Conservation (phyloP, 2,329 filamentous ascomycete species). For the Hymenoscyphus salicellus region DNA sequence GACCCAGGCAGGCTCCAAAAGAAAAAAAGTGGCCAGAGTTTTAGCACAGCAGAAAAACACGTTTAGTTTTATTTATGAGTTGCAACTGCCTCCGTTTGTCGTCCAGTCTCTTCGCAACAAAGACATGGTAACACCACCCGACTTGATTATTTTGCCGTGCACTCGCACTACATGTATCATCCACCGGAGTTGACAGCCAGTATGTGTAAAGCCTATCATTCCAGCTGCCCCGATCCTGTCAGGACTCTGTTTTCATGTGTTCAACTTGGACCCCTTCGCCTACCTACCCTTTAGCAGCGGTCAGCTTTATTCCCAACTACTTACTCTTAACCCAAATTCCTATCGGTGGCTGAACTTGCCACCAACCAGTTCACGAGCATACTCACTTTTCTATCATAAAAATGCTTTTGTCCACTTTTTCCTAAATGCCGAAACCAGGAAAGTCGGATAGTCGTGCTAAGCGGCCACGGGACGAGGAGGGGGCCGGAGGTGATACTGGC, state of each 20-base stretch:
- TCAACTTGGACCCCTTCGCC: background rate
- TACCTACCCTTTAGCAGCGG: background rate
- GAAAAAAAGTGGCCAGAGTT: background rate
- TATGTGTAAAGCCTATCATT: slow-evolving; percentile 1
- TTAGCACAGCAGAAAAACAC: too few relatives aligned
- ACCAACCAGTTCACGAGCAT: background rate
- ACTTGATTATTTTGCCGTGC: background rate
- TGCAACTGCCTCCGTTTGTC: background rate
- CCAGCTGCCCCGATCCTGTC: background rate
- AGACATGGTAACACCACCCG: slow-evolving; percentile 1
- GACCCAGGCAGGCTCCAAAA: background rate
- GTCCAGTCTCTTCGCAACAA: background rate
- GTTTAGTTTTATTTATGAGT: slow-evolving; percentile 4
- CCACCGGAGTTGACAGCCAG: background rate
- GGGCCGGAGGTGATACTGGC: background rate
- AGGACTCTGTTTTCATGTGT: background rate
- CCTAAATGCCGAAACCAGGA: slow-evolving; percentile 1
- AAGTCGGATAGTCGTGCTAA: slow-evolving; percentile 5
- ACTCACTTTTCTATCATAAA: background rate
- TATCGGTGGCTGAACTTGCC: background rate
- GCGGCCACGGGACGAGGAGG: slow-evolving; percentile 3
- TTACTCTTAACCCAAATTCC: background rate
- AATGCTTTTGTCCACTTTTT: too few relatives aligned
- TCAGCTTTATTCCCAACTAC: slow-evolving; percentile 1
- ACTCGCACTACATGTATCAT: background rate